A percentile compares a stretch with the other conserved stretches of the same genome.
Conservation (phyloP, 306 rosid genomes). For the Cucurbita maxima region DNA sequence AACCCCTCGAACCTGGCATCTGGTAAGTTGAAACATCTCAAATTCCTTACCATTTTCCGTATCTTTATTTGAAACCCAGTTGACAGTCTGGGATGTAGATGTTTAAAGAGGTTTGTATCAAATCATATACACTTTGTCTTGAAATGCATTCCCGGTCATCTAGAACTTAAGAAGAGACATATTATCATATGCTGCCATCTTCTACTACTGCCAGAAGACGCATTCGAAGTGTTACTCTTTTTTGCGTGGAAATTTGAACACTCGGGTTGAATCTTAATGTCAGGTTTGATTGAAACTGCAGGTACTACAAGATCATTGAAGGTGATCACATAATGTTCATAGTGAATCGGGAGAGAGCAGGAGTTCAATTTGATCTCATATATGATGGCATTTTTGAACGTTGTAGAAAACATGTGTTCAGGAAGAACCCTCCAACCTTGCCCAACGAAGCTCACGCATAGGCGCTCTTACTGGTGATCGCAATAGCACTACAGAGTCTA, state of each 20-base stretch:
- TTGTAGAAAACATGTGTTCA: conserved; percentile 80
- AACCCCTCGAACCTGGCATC: conserved; percentile 70
- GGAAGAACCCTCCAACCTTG: conserved; percentile 53
- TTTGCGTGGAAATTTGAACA: not conserved
- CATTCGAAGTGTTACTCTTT: not conserved
- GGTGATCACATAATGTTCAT: conserved; percentile 81
- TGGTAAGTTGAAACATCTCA: conserved; percentile 21
- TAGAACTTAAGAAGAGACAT: not conserved
- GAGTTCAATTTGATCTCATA: conserved; percentile 76
- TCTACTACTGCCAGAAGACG: not conserved
- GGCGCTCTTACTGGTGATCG: not conserved
- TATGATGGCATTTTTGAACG: conserved; percentile 87
- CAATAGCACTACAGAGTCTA: not conserved
- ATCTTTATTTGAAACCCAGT: not conserved
- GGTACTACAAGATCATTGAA: conserved; percentile 90
- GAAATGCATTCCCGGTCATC: not conserved
- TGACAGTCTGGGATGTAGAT: not conserved
- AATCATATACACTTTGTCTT: not conserved
- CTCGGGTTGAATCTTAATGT: not conserved
- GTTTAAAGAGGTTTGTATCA: not conserved
- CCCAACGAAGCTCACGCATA: conserved; percentile 52
- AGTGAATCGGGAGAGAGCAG: conserved; percentile 86
- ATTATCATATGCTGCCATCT: not conserved
- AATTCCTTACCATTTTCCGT: not conserved
- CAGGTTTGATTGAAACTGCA: conserved; percentile 11